Conservation (phyloP, 2,329 filamentous ascomycete genomes). For the Aspergillus caelatus region DNA sequence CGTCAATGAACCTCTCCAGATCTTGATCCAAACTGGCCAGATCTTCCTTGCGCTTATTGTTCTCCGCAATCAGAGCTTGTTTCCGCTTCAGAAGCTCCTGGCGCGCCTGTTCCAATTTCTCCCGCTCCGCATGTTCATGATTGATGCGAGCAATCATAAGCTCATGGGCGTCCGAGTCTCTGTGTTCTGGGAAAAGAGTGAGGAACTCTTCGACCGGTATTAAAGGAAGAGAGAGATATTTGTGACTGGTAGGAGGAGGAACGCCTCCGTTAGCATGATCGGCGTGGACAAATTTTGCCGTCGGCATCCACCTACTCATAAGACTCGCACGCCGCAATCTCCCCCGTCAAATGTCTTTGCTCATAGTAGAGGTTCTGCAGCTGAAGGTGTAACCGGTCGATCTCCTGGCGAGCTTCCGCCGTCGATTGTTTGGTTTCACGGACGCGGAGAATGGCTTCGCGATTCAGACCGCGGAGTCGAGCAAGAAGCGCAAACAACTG, state of each 20-base stretch:
- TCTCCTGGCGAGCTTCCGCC: slow-evolving; percentile 83
- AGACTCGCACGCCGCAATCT: slow-evolving; percentile 86
- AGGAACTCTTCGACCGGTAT: slow-evolving; percentile 84
- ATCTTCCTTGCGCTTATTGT: slow-evolving; percentile 92
- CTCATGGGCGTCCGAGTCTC: slow-evolving; percentile 72
- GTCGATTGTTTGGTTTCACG: slow-evolving; percentile 85
- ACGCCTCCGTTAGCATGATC: not conserved
- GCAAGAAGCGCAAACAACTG: slow-evolving; percentile 76
- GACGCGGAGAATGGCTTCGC: slow-evolving; percentile 76
- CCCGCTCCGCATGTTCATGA: slow-evolving; percentile 82
- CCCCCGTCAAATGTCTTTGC: slow-evolving; percentile 83
- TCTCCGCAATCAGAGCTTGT: slow-evolving; percentile 70
- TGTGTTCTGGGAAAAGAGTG: slow-evolving; percentile 71
- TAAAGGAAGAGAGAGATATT: slow-evolving; percentile 82
- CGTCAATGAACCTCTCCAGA: slow-evolving; percentile 90
- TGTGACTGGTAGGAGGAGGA: slow-evolving; percentile 57
- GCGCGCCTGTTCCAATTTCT: slow-evolving; percentile 81
- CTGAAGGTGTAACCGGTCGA: slow-evolving; percentile 87
- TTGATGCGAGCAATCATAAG: slow-evolving; percentile 90
- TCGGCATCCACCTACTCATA: slow-evolving; percentile 70
- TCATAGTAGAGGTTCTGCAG: slow-evolving; percentile 97
- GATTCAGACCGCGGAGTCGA: slow-evolving; percentile 79
- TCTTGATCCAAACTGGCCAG: slow-evolving; percentile 88
- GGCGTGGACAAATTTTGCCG: not conserved
- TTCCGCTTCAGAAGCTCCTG: slow-evolving; percentile 75